Conservation (phyloP, 192 early-diverging fungal species). For the Umbelopsis sp. region DNA sequence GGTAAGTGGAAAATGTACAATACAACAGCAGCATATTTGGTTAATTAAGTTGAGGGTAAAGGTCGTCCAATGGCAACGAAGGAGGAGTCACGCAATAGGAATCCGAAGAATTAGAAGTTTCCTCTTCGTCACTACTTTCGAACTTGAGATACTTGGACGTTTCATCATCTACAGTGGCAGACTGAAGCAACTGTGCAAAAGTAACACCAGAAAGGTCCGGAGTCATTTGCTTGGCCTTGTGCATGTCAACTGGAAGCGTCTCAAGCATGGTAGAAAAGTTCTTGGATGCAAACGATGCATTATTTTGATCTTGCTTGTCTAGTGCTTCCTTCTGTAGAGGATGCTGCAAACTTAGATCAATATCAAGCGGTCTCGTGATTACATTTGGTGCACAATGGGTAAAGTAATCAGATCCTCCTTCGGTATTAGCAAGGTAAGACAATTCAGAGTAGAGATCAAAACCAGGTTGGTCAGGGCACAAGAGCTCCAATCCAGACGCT, state of each 20-base stretch:
- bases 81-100: slow-evolving; percentile 10
- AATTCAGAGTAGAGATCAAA: neutral
- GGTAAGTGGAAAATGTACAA: neutral
- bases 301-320: neutral
- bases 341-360: slow-evolving; percentile 8
- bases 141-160: slow-evolving; percentile 11
- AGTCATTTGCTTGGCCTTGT: slow-evolving; percentile 6
- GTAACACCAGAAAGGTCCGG: neutral
- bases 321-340: slow-evolving; percentile 1
- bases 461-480: neutral
- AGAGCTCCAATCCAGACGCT: neutral
- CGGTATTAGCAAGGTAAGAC: neutral
- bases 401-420: neutral
- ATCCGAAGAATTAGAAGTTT: neutral
- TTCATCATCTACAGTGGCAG: slow-evolving; percentile 5
- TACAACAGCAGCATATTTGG: neutral
- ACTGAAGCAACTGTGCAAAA: slow-evolving; percentile 9
- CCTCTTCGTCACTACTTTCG: slow-evolving; percentile 10
- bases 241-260: neutral
- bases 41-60: slow-evolving; percentile 10
- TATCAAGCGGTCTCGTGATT: neutral
- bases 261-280: neutral
- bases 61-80: slow-evolving; percentile 8
- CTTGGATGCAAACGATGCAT: neutral
- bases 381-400: neutral